These are phyloP conservation scores for Vaccinium myrtillus DNA, from an alignment of 148 eudicot species.

Conservation along the genomic window DNA sequence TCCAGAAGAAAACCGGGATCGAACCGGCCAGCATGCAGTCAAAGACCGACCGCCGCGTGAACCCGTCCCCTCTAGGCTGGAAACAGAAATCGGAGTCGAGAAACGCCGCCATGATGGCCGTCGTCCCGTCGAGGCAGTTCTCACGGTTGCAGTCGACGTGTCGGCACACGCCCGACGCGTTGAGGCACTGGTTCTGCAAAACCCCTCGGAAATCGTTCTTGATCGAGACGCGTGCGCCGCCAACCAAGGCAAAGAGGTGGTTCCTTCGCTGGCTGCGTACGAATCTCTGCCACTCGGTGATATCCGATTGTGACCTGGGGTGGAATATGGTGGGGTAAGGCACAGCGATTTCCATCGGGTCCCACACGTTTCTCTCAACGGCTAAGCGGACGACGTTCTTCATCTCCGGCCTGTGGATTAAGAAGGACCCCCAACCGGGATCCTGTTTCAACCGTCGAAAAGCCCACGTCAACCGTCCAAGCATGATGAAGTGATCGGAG, in stretches of 20 bases:
- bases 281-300: slow-evolving; percentile 61
- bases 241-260: slow-evolving; percentile 37
- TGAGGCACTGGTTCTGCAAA: slow-evolving; percentile 29
- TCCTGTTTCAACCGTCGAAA: slow-evolving; percentile 38
- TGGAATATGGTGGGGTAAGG: slow-evolving; percentile 92
- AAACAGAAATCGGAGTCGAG: slow-evolving; percentile 48
- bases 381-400: slow-evolving; percentile 48
- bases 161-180: slow-evolving; percentile 27
- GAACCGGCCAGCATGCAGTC: slow-evolving; percentile 65
- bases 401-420: slow-evolving; percentile 51
- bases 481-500: slow-evolving; percentile 55
- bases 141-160: slow-evolving; percentile 43
- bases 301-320: slow-evolving; percentile 42
- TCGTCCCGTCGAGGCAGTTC: slow-evolving; percentile 32
- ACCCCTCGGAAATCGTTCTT: slow-evolving; percentile 36
- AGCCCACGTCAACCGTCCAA: slow-evolving; percentile 71
- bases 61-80: slow-evolving; percentile 62
- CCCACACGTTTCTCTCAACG: slow-evolving; percentile 61
- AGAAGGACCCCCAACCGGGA: slow-evolving; percentile 58
- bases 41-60: slow-evolving; percentile 46
- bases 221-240: slow-evolving; percentile 28
- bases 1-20: slow-evolving; percentile 93
- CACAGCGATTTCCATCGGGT: slow-evolving; percentile 58
- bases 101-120: slow-evolving; percentile 30
- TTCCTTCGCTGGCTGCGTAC: slow-evolving; percentile 37